phyloP scores from a whole-genome alignment of 345 rosid genomes.

The Brassica carinata region DNA sequence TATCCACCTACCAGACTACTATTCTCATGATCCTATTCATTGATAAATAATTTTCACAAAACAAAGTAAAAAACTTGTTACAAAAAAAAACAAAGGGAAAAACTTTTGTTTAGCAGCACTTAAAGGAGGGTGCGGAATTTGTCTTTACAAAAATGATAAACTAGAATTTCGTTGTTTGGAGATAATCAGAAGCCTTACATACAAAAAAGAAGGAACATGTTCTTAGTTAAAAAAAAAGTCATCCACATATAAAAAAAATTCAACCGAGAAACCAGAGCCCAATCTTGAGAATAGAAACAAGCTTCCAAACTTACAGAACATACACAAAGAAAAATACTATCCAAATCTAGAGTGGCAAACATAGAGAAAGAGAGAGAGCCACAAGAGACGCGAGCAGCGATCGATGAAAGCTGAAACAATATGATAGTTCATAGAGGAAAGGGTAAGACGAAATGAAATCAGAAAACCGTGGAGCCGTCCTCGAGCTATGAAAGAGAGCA shows the following conservation, averaged over 20 bases:
- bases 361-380: too few species aligned
- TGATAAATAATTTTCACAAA: not conserved
- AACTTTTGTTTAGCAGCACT: not conserved
- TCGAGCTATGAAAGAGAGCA: too few species aligned
- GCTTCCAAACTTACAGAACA: too few species aligned
- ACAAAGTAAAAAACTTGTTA: not conserved
- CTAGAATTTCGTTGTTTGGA: not conserved
- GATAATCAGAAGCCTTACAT: not conserved
- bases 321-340: too few species aligned
- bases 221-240: not conserved
- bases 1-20: not conserved
- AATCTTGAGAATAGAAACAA: too few species aligned
- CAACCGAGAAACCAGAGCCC: too few species aligned
- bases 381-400: too few species aligned
- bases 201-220: not conserved
- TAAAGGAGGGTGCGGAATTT: not conserved
- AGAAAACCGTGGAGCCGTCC: too few species aligned
- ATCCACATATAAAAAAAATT: not conserved
- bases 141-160: not conserved
- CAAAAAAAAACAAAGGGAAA: not conserved
- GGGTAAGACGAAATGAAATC: too few species aligned
- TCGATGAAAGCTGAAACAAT: too few species aligned
- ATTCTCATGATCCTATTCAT: not conserved
- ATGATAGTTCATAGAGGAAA: too few species aligned
- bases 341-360: too few species aligned